phyloP scores from a whole-genome alignment of 148 eudicot species.

The Rhododendron kiyosumense region DNA sequence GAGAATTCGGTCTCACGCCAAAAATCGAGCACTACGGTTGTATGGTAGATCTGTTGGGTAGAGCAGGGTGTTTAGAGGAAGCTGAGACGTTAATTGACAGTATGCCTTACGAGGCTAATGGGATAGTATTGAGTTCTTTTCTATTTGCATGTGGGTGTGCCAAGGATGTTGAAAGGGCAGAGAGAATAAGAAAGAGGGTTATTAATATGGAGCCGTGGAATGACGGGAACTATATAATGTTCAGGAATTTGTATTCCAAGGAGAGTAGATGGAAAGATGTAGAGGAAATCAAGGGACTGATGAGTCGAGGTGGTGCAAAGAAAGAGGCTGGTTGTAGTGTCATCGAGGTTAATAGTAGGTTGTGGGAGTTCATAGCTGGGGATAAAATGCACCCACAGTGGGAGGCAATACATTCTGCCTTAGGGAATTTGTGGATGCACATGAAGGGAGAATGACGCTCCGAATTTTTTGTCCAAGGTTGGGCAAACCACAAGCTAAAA shows the following conservation, averaged over 20 bases:
- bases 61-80: conserved; percentile 71
- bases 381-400: conserved; percentile 42
- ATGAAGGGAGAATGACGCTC: conserved; percentile 26
- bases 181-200: conserved; percentile 45
- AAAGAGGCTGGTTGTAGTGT: conserved; percentile 79
- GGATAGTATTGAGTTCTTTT: conserved; percentile 64
- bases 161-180: conserved; percentile 61
- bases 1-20: conserved; percentile 38
- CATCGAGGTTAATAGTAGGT: conserved; percentile 50
- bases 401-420: conserved; percentile 25
- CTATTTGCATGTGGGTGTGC: conserved; percentile 63
- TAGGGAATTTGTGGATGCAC: conserved; percentile 35
- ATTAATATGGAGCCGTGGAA: conserved; percentile 35
- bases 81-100: conserved; percentile 56
- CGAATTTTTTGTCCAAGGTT: not conserved
- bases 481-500: not conserved
- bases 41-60: conserved; percentile 66
- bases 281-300: conserved; percentile 46
- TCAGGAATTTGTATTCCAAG: conserved; percentile 65
- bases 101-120: conserved; percentile 82
- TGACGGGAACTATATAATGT: conserved; percentile 57
- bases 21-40: conserved; percentile 82
- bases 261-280: conserved; percentile 76
- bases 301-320: conserved; percentile 56
- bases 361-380: conserved; percentile 65